Evolutionary conservation across 2,329 filamentous ascomycete species (phyloP), one percentile per base, ranked within the genome.

Genomic region (Aspergillus ustus): DNA sequence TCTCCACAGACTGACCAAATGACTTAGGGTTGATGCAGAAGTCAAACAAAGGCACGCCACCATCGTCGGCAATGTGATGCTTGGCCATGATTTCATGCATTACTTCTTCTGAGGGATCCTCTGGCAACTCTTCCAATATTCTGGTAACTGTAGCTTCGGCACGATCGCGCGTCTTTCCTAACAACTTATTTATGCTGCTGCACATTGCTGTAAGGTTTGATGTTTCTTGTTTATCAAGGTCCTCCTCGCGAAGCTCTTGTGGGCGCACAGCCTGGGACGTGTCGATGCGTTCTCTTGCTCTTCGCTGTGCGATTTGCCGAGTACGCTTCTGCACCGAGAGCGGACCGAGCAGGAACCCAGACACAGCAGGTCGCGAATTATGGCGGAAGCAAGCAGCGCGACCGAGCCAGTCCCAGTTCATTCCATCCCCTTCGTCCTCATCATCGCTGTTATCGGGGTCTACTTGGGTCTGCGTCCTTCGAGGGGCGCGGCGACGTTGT

Each of bases 1-100:
- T 99, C 75, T 99, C 95, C 7, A 99, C 89, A 0, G 93, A 97
- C 77, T 99, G 95, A 0, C 92, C 92, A 70, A 98, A 99, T 0
- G 92, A 96, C 44, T 81, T 81, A 0, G 95, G 95, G 69, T 99
- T 97, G 66, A 98, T 85, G 45, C 93, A 91, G 68, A 97, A 98
- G 56, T 90, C 88, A 75, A 97, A 90, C 13, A 97, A 78, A 53
- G 91, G 87, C 3, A 97, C 85, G 17, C 91, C 91, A 1, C 88
- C 89, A 2, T 88, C 87, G 19, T 84, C 82, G 13, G 87, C 84
- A 15, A 97, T 80, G 2, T 88, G 85, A 69, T 90, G 79, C 58
- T 85, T 82, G 43, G 86, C 84, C 83, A 93, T 89, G 7, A 91
- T 78, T 9, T 75, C 80, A 7, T 74, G 70, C 2, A 78, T 67